These are phyloP conservation scores for Elsinoe arachidis DNA, from an alignment of 2,329 filamentous ascomycete genomes.

Conservation along the genomic window DNA sequence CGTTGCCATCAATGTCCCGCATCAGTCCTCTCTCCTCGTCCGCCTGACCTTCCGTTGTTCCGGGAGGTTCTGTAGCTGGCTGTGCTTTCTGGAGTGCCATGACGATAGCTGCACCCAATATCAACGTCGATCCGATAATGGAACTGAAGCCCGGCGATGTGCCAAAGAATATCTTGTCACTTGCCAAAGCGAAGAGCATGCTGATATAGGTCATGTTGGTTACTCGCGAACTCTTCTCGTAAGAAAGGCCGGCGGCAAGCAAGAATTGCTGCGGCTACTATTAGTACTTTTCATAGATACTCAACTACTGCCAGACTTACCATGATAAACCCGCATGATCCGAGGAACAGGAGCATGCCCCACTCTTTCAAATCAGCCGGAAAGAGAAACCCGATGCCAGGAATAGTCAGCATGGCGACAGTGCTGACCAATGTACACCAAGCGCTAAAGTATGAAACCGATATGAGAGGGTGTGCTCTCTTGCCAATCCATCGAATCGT, in stretches of 20 bases:
- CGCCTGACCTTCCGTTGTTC: slow-evolving; percentile 13
- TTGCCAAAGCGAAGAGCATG: slow-evolving; percentile 59
- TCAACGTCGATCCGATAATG: slow-evolving; percentile 53
- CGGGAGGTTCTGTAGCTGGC: slow-evolving; percentile 18
- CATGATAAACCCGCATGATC: slow-evolving; percentile 68
- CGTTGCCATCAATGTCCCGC: slow-evolving; percentile 19
- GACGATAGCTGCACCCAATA: slow-evolving; percentile 57
- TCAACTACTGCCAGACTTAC: slow-evolving; percentile 23
- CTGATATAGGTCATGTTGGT: slow-evolving; percentile 62
- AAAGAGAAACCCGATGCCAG: slow-evolving; percentile 49
- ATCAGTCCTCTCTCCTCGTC: slow-evolving; percentile 30
- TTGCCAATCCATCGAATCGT: slow-evolving; percentile 72
- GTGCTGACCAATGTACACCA: slow-evolving; percentile 62
- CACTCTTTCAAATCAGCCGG: slow-evolving; percentile 52
- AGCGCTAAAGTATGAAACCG: slow-evolving; percentile 72
- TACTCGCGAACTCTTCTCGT: slow-evolving; percentile 55
- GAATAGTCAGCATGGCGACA: slow-evolving; percentile 48
- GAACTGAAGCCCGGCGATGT: slow-evolving; percentile 49
- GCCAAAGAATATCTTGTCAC: slow-evolving; percentile 57
- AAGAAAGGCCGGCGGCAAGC: slow-evolving; percentile 66
- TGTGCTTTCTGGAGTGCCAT: slow-evolving; percentile 49
- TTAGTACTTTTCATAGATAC: not conserved
- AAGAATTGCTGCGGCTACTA: slow-evolving; percentile 55
- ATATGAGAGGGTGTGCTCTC: slow-evolving; percentile 72
- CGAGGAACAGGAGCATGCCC: slow-evolving; percentile 59